Conservation (phyloP, 2,329 filamentous ascomycete species). For the Hyphodiscus sp. region DNA sequence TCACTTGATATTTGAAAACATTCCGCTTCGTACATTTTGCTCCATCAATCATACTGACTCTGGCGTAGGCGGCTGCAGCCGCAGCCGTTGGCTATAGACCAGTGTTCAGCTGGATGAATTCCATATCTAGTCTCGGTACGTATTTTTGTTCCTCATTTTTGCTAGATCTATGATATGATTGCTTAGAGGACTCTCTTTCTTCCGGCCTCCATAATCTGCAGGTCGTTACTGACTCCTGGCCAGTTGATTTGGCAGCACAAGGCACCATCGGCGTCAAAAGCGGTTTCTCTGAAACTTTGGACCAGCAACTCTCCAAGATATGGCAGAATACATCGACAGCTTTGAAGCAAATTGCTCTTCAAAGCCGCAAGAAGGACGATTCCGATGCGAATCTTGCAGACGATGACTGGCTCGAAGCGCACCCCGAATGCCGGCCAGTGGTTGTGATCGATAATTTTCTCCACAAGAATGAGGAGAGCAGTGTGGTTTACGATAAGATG, state of each 20-base stretch:
- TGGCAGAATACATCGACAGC: constrained; percentile 76
- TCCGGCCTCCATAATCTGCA: too few relatives aligned
- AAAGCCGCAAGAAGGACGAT: constrained; percentile 62
- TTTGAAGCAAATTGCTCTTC: constrained; percentile 69
- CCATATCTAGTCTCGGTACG: constrained; percentile 67
- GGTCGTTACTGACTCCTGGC: too few relatives aligned
- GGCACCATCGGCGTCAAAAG: constrained; percentile 91
- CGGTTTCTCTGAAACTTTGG: constrained; percentile 87
- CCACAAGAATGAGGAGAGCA: constrained; percentile 64
- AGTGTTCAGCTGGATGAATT: constrained; percentile 96
- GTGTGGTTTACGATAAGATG: constrained; percentile 67
- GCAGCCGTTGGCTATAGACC: constrained; percentile 82
- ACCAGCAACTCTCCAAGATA: constrained; percentile 84
- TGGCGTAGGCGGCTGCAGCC: constrained; percentile 53
- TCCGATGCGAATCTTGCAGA: constrained; percentile 67
- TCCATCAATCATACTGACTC: not conserved
- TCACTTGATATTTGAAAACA: too few relatives aligned
- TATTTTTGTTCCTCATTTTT: too few relatives aligned
- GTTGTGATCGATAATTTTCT: constrained; percentile 90
- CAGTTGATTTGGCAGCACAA: constrained; percentile 81
- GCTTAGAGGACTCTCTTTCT: too few relatives aligned
- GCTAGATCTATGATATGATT: too few relatives aligned
- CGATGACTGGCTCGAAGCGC: constrained; percentile 84
- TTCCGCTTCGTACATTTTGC: not conserved
- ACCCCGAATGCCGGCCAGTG: constrained; percentile 76